Evolutionary conservation across 2,329 filamentous ascomycete genomes (phyloP).

Genomic region (Tolypocladium ophioglossoides): DNA sequence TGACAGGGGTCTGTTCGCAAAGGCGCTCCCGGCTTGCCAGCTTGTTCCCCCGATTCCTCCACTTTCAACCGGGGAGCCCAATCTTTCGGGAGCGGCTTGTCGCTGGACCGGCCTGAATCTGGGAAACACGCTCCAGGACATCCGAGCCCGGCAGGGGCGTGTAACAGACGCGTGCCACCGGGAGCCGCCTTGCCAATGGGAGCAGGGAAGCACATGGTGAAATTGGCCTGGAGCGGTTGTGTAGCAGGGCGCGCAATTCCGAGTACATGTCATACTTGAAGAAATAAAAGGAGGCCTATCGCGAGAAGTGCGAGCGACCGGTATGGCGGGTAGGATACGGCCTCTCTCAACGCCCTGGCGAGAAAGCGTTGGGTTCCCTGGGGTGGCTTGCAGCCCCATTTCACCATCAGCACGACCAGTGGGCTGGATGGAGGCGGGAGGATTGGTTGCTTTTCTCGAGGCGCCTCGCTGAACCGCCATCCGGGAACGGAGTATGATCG

Average conservation of each 20-base stretch:
- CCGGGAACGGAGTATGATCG: background rate
- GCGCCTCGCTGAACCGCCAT: background rate
- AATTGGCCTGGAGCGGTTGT: background rate
- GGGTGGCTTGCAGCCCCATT: background rate
- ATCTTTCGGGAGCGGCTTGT: background rate
- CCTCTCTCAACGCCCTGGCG: background rate
- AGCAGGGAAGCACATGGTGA: background rate
- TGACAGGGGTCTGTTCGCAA: background rate
- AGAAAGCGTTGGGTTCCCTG: background rate
- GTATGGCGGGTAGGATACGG: background rate
- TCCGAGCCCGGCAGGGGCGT: background rate
- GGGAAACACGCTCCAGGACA: background rate
- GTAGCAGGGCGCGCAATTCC: background rate
- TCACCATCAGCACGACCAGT: background rate
- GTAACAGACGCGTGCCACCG: background rate
- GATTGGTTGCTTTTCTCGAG: background rate
- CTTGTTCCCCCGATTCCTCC: background rate
- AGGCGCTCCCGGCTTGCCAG: background rate
- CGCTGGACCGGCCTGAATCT: background rate
- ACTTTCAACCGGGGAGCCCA: background rate
- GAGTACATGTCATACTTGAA: background rate
- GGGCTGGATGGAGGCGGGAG: background rate
- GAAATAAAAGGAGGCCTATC: background rate
- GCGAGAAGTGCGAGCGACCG: background rate
- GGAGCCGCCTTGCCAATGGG: background rate